Evolutionary conservation across 2,329 filamentous ascomycete genomes (phyloP).

Genomic region (Paraphoma chrysanthemicola): DNA sequence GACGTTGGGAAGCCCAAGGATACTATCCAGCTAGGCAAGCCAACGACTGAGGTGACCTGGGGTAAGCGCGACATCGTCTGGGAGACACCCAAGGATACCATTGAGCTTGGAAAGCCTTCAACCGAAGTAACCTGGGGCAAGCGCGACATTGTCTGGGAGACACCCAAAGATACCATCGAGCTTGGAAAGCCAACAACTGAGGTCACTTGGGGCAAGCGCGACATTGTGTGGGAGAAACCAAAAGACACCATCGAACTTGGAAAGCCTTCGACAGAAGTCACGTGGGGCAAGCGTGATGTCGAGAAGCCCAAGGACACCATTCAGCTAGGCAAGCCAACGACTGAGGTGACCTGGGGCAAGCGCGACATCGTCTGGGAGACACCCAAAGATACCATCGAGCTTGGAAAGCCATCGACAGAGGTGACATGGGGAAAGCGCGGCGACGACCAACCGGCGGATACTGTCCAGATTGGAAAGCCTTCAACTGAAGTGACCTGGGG

Average conservation of each 20-base stretch:
- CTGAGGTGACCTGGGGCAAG: slow-evolving; percentile 26
- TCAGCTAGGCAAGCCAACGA: slow-evolving; percentile 9
- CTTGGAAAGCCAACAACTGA: slow-evolving; percentile 19
- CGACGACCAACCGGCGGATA: slow-evolving; percentile 2
- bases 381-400: slow-evolving; percentile 15
- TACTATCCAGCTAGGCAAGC: slow-evolving; percentile 17
- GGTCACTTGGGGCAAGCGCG: slow-evolving; percentile 30
- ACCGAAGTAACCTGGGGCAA: slow-evolving; percentile 26
- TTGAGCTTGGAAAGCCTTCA: slow-evolving; percentile 11
- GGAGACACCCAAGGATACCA: slow-evolving; percentile 11
- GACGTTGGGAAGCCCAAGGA: slow-evolving; percentile 10
- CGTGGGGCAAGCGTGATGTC: slow-evolving; percentile 23
- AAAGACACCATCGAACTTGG: slow-evolving; percentile 20
- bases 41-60: slow-evolving; percentile 20
- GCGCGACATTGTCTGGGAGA: slow-evolving; percentile 5
- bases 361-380: slow-evolving; percentile 3
- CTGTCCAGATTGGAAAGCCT: slow-evolving; percentile 19
- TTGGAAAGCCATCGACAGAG: slow-evolving; percentile 19
- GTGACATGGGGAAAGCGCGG: slow-evolving; percentile 30
- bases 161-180: slow-evolving; percentile 12
- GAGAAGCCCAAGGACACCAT: slow-evolving; percentile 15
- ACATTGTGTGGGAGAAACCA: slow-evolving; percentile 1
- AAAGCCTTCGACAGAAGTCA: slow-evolving; percentile 12
- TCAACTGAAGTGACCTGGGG: slow-evolving; percentile 25
- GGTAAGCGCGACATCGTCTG: slow-evolving; percentile 15